A percentile compares a stretch with the other conserved stretches of the same genome.
These are phyloP conservation scores for Lagenaria siceraria DNA, from an alignment of 306 rosid species.

Conservation along the genomic window DNA sequence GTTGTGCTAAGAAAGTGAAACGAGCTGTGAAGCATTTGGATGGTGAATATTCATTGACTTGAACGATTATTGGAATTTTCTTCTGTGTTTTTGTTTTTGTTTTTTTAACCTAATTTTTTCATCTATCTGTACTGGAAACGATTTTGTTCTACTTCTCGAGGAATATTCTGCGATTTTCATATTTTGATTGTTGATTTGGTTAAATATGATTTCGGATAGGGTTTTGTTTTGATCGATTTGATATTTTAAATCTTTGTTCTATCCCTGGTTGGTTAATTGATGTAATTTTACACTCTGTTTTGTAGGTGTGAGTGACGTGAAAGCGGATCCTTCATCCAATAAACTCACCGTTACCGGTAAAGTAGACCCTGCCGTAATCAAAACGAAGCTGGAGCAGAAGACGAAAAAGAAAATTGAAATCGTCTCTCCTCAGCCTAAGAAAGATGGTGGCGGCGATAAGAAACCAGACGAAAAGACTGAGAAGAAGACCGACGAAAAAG, in stretches of 20 bases:
- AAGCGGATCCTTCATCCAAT: conserved; percentile 33
- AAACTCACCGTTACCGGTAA: conserved; percentile 58
- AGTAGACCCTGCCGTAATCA: conserved; percentile 37
- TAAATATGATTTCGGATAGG: background rate
- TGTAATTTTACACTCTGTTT: background rate
- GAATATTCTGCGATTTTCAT: background rate
- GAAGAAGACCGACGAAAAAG: conserved; percentile 30
- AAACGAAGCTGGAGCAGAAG: conserved; percentile 39
- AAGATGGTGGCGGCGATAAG: conserved; percentile 38
- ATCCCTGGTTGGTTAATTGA: background rate
- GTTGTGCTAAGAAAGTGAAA: conserved; percentile 63
- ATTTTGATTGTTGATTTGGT: background rate
- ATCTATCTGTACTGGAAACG: background rate
- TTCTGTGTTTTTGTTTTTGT: background rate
- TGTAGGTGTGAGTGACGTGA: conserved; percentile 60
- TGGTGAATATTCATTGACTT: conserved; percentile 24
- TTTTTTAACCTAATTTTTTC: background rate
- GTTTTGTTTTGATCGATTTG: background rate
- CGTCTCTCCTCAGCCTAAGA: conserved; percentile 54
- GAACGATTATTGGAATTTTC: background rate
- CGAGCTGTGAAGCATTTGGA: conserved; percentile 32
- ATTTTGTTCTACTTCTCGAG: background rate
- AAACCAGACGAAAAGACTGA: conserved; percentile 27
- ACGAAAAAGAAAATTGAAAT: conserved; percentile 61
- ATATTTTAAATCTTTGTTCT: background rate